These are phyloP conservation scores for Phoma sp. DNA, from an alignment of 2,329 filamentous ascomycete species.

Conservation along the genomic window DNA sequence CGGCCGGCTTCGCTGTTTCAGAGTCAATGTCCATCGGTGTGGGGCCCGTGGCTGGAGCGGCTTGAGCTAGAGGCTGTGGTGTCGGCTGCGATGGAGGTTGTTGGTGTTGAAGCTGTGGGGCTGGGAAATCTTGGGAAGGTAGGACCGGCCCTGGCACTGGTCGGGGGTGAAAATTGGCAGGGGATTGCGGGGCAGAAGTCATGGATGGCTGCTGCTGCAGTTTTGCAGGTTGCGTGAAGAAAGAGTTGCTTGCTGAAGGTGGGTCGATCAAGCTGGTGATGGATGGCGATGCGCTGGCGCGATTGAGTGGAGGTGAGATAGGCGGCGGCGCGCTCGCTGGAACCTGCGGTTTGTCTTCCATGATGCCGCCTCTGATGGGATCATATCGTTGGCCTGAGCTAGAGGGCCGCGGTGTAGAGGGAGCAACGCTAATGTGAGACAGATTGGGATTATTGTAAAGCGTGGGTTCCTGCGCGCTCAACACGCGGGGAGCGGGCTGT, in stretches of 20 bases:
- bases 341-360: slow-evolving; percentile 50
- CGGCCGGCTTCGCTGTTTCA: slow-evolving; percentile 32
- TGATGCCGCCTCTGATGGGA: slow-evolving; percentile 73
- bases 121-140: slow-evolving; percentile 36
- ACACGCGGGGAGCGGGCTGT: slow-evolving; percentile 34
- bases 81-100: slow-evolving; percentile 19
- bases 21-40: slow-evolving; percentile 47
- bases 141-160: slow-evolving; percentile 35
- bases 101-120: slow-evolving; percentile 26
- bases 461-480: slow-evolving; percentile 49
- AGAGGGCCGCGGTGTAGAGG: slow-evolving; percentile 58
- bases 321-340: slow-evolving; percentile 54
- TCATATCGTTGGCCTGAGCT: slow-evolving; percentile 86
- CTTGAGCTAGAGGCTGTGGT: slow-evolving; percentile 20
- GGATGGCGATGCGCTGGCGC: slow-evolving; percentile 87
- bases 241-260: slow-evolving; percentile 51
- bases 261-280: slow-evolving; percentile 90
- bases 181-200: slow-evolving; percentile 49
- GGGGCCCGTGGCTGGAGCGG: slow-evolving; percentile 27
- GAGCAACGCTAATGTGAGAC: slow-evolving; percentile 52
- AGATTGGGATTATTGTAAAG: slow-evolving; percentile 47
- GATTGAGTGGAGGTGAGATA: slow-evolving; percentile 63
- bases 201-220: slow-evolving; percentile 45
- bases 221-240: slow-evolving; percentile 41
- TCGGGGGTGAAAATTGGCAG: slow-evolving; percentile 40